phyloP scores from a whole-genome alignment of 306 rosid species.

The Dicorynia guianensis region DNA sequence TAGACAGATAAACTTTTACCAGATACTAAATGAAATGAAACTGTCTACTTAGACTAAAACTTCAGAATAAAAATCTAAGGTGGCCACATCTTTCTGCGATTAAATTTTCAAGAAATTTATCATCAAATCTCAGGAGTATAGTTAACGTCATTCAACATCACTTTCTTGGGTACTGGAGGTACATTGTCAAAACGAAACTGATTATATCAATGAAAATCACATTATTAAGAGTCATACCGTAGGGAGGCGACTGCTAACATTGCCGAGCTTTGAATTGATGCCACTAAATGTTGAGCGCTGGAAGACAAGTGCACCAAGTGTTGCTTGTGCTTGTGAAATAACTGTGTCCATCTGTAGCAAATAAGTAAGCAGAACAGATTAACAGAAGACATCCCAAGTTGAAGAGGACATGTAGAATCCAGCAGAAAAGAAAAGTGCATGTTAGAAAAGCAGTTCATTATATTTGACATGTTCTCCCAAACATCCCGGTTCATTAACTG shows the following conservation, averaged over 20 bases:
- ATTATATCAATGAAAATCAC: slow-evolving; percentile 23
- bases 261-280: slow-evolving; percentile 92
- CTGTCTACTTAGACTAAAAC: background rate
- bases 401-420: background rate
- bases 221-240: slow-evolving; percentile 60
- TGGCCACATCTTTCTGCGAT: slow-evolving; percentile 9
- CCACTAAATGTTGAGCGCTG: slow-evolving; percentile 97
- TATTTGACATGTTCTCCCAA: no score
- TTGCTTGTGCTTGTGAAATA: slow-evolving; percentile 97
- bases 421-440: background rate
- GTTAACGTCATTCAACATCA: no score
- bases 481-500: background rate
- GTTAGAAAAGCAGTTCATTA: background rate
- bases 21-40: background rate
- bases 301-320: slow-evolving; percentile 84
- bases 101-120: background rate
- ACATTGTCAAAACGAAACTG: slow-evolving; percentile 47
- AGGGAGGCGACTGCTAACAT: slow-evolving; percentile 93
- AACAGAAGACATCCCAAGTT: slow-evolving; percentile 30
- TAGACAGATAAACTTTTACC: background rate
- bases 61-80: background rate
- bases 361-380: slow-evolving; percentile 26
- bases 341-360: slow-evolving; percentile 79
- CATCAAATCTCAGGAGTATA: background rate
- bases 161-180: background rate